phyloP scores from a whole-genome alignment of 441 rosid genomes.

The Pelargonium fulgidum region DNA sequence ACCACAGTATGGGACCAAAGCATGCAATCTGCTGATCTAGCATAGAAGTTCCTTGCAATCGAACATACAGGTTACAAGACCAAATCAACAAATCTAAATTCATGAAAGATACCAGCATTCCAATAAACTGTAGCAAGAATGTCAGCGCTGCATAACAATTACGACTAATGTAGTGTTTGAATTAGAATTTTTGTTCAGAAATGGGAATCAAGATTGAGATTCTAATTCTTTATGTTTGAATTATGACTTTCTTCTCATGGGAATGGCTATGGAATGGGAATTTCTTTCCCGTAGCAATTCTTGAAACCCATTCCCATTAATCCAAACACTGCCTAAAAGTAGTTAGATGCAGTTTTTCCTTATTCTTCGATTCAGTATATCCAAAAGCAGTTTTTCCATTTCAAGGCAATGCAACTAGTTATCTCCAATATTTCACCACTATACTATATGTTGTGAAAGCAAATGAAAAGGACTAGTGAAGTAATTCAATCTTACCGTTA shows the following conservation, averaged over 20 bases:
- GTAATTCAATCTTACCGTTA: not conserved
- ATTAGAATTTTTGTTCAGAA: too few relatives aligned
- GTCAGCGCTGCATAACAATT: not conserved
- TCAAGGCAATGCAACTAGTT: not conserved
- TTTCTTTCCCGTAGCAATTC: too few relatives aligned
- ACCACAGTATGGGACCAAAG: not conserved
- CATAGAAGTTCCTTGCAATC: not conserved
- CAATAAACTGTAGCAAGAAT: not conserved
- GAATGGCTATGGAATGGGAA: too few relatives aligned
- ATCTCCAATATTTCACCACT: not conserved
- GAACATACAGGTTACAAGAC: not conserved
- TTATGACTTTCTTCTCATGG: too few relatives aligned
- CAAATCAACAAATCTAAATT: too few relatives aligned
- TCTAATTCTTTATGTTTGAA: too few relatives aligned
- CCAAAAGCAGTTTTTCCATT: not conserved
- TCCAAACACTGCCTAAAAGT: too few relatives aligned
- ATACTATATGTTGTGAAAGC: not conserved
- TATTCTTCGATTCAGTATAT: too few relatives aligned
- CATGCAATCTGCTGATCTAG: not conserved
- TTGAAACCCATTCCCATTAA: too few relatives aligned
- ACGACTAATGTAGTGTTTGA: not conserved
- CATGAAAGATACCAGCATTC: too few relatives aligned
- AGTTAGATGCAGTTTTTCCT: too few relatives aligned
- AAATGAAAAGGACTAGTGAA: not conserved
- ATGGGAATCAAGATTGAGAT: too few relatives aligned